A percentile compares a stretch with the other conserved stretches of the same genome.
These are phyloP conservation scores for Pseudonitzschia pungens DNA, from an alignment of 108 stramenopile genomes.

Conservation along the genomic window DNA sequence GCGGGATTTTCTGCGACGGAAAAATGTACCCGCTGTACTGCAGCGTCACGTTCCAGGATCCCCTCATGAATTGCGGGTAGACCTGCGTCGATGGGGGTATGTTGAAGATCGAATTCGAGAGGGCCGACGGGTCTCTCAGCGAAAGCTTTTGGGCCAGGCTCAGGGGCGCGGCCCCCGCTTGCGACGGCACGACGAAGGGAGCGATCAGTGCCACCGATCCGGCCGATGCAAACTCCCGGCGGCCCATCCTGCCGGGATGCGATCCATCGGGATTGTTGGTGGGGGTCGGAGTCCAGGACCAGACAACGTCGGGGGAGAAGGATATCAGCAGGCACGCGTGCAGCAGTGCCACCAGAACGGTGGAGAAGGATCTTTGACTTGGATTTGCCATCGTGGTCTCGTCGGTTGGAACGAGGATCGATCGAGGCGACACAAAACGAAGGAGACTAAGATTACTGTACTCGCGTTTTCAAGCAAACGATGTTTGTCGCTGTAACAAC, in stretches of 20 bases:
- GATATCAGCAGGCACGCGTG: neutral
- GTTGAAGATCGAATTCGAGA: conserved; percentile 76
- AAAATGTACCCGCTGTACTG: conserved; percentile 67
- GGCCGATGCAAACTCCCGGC: neutral
- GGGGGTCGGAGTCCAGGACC: neutral
- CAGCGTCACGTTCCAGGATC: conserved; percentile 55
- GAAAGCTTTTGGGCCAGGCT: conserved; percentile 57
- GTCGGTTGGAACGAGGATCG: too few relatives aligned
- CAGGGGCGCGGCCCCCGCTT: conserved; percentile 1
- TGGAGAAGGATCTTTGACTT: neutral
- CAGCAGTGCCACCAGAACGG: neutral
- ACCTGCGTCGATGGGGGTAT: conserved; percentile 69
- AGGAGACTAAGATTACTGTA: too few relatives aligned
- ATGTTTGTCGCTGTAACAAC: too few relatives aligned
- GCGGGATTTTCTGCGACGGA: conserved; percentile 59
- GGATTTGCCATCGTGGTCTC: neutral
- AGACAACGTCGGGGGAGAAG: neutral
- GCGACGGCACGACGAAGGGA: conserved; percentile 7
- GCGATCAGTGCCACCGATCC: neutral
- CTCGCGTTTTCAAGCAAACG: too few relatives aligned
- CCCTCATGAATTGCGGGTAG: conserved; percentile 70
- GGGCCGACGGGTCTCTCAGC: conserved; percentile 52
- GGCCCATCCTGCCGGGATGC: neutral
- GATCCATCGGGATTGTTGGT: neutral
- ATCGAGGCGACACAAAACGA: too few relatives aligned